These are phyloP conservation scores for Pseudonitzschia pungens DNA, from an alignment of 108 stramenopile species.

Conservation along the genomic window DNA sequence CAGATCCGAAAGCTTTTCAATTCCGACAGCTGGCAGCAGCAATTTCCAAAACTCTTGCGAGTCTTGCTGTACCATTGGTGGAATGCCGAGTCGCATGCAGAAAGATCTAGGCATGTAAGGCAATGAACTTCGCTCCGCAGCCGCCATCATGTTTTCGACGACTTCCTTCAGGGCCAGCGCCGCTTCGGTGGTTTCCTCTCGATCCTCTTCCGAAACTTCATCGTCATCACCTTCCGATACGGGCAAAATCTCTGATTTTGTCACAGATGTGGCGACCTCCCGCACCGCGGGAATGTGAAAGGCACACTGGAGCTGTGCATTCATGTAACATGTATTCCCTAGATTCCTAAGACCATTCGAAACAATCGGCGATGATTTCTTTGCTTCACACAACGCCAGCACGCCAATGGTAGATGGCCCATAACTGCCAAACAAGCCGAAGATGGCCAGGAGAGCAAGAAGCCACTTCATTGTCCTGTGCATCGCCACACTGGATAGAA, in stretches of 20 bases:
- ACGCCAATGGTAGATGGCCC: neutral
- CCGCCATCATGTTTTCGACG: constrained; percentile 41
- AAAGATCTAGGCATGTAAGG: constrained; percentile 30
- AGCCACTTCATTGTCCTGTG: neutral
- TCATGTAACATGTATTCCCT: constrained; percentile 85
- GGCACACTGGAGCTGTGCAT: constrained; percentile 81
- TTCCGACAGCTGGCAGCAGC: constrained; percentile 65
- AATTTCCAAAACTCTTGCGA: constrained; percentile 92
- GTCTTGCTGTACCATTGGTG: constrained; percentile 77
- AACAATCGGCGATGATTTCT: constrained; percentile 20
- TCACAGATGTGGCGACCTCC: constrained; percentile 30
- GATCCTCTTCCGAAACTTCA: constrained; percentile 6
- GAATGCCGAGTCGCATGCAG: constrained; percentile 66
- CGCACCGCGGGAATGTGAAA: constrained; percentile 78
- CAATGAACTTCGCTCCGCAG: constrained; percentile 9
- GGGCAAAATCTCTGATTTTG: neutral
- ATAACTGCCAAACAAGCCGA: neutral
- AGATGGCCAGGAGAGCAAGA: neutral
- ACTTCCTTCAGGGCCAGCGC: constrained; percentile 38
- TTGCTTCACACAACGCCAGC: neutral
- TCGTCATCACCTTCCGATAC: constrained; percentile 9
- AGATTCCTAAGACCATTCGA: constrained; percentile 67
- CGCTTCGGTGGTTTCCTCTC: constrained; percentile 27
- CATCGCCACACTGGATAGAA: too few species aligned
- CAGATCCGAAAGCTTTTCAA: constrained; percentile 48